phyloP scores from a whole-genome alignment of 2,329 filamentous ascomycete species.

The Exophiala sideris region DNA sequence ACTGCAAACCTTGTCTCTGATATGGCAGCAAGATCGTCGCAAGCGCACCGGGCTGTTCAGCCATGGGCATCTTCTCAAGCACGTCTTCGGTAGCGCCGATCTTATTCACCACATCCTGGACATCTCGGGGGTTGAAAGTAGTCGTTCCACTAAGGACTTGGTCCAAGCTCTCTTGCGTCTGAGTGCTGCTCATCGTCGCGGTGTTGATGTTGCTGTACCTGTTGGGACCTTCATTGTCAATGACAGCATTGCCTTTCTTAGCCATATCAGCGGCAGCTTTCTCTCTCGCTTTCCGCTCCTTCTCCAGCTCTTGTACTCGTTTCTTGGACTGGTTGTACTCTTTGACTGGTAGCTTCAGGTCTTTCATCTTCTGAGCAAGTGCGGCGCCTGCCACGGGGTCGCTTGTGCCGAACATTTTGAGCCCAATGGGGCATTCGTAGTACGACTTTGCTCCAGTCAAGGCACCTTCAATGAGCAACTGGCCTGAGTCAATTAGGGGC shows the following conservation, averaged over 20 bases:
- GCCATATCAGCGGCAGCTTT: constrained; percentile 21
- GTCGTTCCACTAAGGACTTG: constrained; percentile 57
- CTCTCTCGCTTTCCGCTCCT: constrained; percentile 39
- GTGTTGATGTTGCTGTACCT: constrained; percentile 38
- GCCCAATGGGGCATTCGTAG: constrained; percentile 69
- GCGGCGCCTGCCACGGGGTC: constrained; percentile 51
- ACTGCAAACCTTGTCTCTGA: constrained; percentile 73
- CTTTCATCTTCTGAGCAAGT: constrained; percentile 62
- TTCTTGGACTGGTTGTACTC: constrained; percentile 51
- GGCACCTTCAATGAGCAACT: constrained; percentile 64
- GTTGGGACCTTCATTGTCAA: constrained; percentile 25
- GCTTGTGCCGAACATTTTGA: constrained; percentile 67
- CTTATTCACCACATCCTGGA: constrained; percentile 63
- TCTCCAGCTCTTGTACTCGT: constrained; percentile 53
- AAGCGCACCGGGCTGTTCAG: constrained; percentile 63
- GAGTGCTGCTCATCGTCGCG: constrained; percentile 15
- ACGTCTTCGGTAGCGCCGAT: constrained; percentile 69
- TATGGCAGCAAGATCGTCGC: constrained; percentile 71
- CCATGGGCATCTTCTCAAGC: constrained; percentile 68
- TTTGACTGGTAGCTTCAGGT: constrained; percentile 59
- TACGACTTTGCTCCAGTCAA: constrained; percentile 63
- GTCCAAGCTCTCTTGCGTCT: constrained; percentile 45
- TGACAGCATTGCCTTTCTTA: constrained; percentile 20
- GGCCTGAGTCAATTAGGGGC: constrained; percentile 51
- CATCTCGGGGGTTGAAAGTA: constrained; percentile 61